Conservation (phyloP, 1,139 yeast genomes). For the Kodamaea fungicola region DNA sequence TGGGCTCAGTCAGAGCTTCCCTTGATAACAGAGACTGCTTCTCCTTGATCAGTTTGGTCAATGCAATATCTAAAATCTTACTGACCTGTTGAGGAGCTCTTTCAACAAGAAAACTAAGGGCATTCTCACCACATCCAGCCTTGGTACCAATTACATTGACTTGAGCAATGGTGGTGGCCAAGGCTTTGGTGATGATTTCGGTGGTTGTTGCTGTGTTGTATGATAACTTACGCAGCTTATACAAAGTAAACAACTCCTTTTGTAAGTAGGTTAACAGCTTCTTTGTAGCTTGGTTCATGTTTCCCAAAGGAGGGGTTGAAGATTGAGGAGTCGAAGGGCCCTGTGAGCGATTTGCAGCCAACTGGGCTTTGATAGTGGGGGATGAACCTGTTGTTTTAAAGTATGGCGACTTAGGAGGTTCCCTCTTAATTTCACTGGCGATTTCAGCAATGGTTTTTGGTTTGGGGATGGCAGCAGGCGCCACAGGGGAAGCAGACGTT, state of each 20-base stretch:
- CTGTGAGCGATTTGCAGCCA: constrained; percentile 49
- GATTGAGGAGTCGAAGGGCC: constrained; percentile 5
- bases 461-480: constrained; percentile 9
- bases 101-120: constrained; percentile 74
- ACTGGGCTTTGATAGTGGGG: constrained; percentile 46
- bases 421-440: constrained; percentile 52
- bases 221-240: constrained; percentile 63
- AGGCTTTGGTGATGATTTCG: constrained; percentile 81
- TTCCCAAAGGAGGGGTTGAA: constrained; percentile 14
- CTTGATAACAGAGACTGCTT: constrained; percentile 29
- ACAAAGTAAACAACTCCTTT: constrained; percentile 64
- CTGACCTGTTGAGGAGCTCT: constrained; percentile 87
- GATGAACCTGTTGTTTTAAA: constrained; percentile 27
- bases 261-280: constrained; percentile 66
- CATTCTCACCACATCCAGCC: constrained; percentile 80
- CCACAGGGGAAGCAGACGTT: background rate
- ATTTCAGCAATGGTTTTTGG: constrained; percentile 54
- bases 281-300: constrained; percentile 54
- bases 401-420: constrained; percentile 31
- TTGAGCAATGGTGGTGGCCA: constrained; percentile 90
- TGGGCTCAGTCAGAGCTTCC: constrained; percentile 3
- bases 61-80: constrained; percentile 76
- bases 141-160: constrained; percentile 83
- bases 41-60: constrained; percentile 73
- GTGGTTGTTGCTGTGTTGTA: constrained; percentile 73